phyloP scores from a whole-genome alignment of 2,329 filamentous ascomycete species.

The Colletotrichum godetiae region DNA sequence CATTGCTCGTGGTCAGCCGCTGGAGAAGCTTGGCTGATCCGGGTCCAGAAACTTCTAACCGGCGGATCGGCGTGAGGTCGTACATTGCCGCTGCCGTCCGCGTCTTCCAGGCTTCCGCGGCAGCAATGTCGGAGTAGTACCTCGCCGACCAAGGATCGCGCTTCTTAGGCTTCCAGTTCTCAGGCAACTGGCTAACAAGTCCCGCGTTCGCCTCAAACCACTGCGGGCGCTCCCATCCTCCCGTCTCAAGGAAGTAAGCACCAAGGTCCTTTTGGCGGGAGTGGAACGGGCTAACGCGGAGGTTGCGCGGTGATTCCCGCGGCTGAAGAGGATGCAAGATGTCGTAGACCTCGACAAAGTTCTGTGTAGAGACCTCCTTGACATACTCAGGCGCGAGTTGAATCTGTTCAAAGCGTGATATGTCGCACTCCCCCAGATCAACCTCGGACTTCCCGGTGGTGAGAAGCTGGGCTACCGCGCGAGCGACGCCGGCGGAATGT shows the following conservation, averaged over 20 bases:
- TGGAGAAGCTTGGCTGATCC: constrained; percentile 67
- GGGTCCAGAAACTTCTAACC: constrained; percentile 68
- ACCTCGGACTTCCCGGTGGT: constrained; percentile 66
- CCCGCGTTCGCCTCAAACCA: constrained; percentile 70
- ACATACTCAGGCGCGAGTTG: constrained; percentile 68
- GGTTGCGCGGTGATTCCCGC: constrained; percentile 65
- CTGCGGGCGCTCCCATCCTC: constrained; percentile 72
- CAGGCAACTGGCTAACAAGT: constrained; percentile 62
- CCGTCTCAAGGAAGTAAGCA: constrained; percentile 68
- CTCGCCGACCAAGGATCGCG: constrained; percentile 69
- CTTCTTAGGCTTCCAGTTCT: constrained; percentile 64
- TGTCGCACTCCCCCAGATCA: constrained; percentile 69
- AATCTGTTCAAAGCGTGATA: constrained; percentile 70
- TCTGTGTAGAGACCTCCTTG: constrained; percentile 68
- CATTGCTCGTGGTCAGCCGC: constrained; percentile 61
- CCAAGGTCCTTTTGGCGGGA: constrained; percentile 64
- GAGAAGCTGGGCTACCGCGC: constrained; percentile 68
- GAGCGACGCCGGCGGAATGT: constrained; percentile 72
- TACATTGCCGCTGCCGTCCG: constrained; percentile 71
- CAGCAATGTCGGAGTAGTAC: constrained; percentile 68
- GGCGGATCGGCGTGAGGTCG: constrained; percentile 70
- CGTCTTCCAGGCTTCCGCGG: constrained; percentile 73
- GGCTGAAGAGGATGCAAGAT: constrained; percentile 72
- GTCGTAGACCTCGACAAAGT: constrained; percentile 74
- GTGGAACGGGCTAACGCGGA: constrained; percentile 70